phyloP scores from a whole-genome alignment of 2,329 filamentous ascomycete species.

The Ceratocystis eucalypticola region DNA sequence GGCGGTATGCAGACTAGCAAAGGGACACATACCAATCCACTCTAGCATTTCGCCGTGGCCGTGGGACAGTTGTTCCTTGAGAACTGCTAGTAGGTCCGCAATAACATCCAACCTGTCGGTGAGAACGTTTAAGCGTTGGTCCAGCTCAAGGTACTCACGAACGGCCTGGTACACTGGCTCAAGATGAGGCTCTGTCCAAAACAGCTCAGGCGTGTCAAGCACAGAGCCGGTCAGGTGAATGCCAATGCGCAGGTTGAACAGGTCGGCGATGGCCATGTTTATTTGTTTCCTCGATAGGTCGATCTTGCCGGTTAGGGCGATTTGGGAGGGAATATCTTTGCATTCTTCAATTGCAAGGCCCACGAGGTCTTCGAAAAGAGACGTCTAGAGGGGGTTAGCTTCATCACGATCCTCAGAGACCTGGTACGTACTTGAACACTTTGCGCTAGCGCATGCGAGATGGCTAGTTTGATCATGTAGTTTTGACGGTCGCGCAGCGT shows the following conservation, averaged over 20 bases:
- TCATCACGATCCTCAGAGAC: background rate
- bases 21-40: slow-evolving; percentile 61
- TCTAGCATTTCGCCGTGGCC: slow-evolving; percentile 81
- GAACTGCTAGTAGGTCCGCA: slow-evolving; percentile 76
- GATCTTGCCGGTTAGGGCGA: slow-evolving; percentile 85
- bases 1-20: background rate
- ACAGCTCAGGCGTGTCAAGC: slow-evolving; percentile 89
- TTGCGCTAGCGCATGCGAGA: slow-evolving; percentile 88
- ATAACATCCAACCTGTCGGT: slow-evolving; percentile 81
- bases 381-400: slow-evolving; percentile 47
- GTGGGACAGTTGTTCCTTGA: slow-evolving; percentile 91
- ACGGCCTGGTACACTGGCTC: slow-evolving; percentile 96
- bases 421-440: slow-evolving; percentile 63
- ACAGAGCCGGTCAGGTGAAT: slow-evolving; percentile 96
- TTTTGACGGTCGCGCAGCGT: slow-evolving; percentile 84
- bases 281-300: slow-evolving; percentile 77
- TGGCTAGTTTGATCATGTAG: slow-evolving; percentile 96
- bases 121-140: slow-evolving; percentile 77
- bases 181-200: slow-evolving; percentile 95
- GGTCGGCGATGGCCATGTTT: slow-evolving; percentile 98
- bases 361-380: slow-evolving; percentile 88
- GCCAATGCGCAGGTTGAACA: slow-evolving; percentile 94
- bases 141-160: slow-evolving; percentile 92
- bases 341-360: slow-evolving; percentile 87
- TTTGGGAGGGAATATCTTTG: slow-evolving; percentile 84